Percentiles rank a stretch among this genome's conserved stretches.
Evolutionary conservation across 148 eudicot genomes (phyloP).

Genomic region (Rhododendron ovatum): DNA sequence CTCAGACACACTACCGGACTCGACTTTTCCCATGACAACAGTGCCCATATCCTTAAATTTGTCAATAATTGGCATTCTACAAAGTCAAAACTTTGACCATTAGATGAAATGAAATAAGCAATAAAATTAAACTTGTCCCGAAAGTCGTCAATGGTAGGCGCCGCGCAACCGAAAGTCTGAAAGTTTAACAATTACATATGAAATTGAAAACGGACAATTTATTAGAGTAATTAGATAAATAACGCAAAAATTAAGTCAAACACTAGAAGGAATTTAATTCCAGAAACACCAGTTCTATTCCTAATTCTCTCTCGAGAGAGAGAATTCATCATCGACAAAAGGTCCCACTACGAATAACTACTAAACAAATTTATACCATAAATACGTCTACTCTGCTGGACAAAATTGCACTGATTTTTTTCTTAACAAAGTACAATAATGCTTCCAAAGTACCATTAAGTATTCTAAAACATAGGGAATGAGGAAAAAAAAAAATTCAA

Average conservation of each 20-base stretch:
- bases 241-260: not conserved
- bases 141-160: not conserved
- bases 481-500: not conserved
- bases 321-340: not conserved
- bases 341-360: not conserved
- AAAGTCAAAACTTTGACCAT: not conserved
- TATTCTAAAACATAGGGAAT: not conserved
- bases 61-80: conserved; percentile 76
- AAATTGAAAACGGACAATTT: not conserved
- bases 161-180: not conserved
- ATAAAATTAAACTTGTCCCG: not conserved
- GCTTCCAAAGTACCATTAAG: not conserved
- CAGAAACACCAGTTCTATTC: not conserved
- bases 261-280: not conserved
- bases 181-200: not conserved
- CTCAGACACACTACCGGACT: conserved; percentile 80
- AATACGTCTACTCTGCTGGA: not conserved
- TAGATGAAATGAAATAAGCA: not conserved
- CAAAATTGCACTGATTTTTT: not conserved
- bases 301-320: not conserved
- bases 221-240: not conserved
- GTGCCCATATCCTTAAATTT: conserved; percentile 92
- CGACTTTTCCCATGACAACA: conserved; percentile 90
- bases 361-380: not conserved
- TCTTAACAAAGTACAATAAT: not conserved